phyloP scores from a whole-genome alignment of 1,139 yeast genomes.

The Lodderomyces elongisporus region DNA sequence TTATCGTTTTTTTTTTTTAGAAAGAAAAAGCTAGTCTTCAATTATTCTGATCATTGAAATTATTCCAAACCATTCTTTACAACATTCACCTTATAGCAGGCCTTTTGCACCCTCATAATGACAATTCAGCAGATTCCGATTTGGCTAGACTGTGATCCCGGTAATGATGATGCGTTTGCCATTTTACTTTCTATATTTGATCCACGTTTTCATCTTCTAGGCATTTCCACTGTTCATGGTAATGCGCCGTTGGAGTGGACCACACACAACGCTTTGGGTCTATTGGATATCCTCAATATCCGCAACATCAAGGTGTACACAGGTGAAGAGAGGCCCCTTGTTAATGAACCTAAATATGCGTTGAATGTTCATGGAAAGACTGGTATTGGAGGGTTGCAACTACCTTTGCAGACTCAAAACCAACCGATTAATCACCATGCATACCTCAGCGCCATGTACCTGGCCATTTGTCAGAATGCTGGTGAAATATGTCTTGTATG shows the following conservation, averaged over 20 bases:
- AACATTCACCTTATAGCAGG: too few relatives aligned
- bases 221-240: constrained; percentile 81
- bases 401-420: constrained; percentile 46
- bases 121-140: constrained; percentile 41
- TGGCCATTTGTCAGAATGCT: constrained; percentile 38
- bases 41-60: too few relatives aligned
- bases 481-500: constrained; percentile 55
- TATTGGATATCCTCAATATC: constrained; percentile 54
- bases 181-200: constrained; percentile 57
- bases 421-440: constrained; percentile 17
- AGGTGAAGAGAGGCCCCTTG: constrained; percentile 60
- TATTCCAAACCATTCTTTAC: too few relatives aligned
- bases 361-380: constrained; percentile 66
- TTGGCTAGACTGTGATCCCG: constrained; percentile 95
- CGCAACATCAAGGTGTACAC: constrained; percentile 50
- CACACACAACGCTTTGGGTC: constrained; percentile 62
- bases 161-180: constrained; percentile 86
- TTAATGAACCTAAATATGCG: constrained; percentile 46
- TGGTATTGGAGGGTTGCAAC: constrained; percentile 69
- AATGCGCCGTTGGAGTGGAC: constrained; percentile 66
- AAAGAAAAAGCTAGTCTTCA: too few relatives aligned
- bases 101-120: too few relatives aligned
- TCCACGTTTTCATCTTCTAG: constrained; percentile 57
- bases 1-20: too few relatives aligned
- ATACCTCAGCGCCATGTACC: constrained; percentile 55